A percentile compares a stretch with the other conserved stretches of the same genome.
Conservation (phyloP, 257 asterid species). For the Gardenia jasminoides region DNA sequence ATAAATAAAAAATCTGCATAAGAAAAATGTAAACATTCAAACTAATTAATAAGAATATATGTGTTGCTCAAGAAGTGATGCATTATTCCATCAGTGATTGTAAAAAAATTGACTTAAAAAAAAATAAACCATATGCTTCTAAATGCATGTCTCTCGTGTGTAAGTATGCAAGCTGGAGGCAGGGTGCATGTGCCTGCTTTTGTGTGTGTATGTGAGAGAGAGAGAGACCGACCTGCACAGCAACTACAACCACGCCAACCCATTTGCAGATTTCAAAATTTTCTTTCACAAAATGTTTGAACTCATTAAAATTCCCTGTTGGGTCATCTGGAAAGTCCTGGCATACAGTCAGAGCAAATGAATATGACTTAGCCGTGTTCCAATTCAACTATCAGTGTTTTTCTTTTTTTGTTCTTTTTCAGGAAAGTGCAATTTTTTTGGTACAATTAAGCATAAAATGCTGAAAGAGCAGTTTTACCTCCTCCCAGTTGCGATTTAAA, state of each 20-base stretch:
- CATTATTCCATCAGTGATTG: background rate
- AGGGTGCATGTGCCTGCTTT: background rate
- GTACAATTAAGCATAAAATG: background rate
- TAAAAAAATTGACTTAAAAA: background rate
- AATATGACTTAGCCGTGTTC: constrained; percentile 4
- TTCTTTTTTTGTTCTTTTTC: background rate
- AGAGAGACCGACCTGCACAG: constrained; percentile 63
- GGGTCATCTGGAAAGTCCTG: constrained; percentile 88
- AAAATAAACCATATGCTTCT: background rate
- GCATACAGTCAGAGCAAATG: constrained; percentile 15
- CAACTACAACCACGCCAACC: constrained; percentile 69
- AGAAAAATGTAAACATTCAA: background rate
- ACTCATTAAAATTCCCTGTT: constrained; percentile 66
- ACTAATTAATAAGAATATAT: background rate
- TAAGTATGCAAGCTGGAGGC: too few relatives aligned
- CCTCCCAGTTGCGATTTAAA: constrained; percentile 79
- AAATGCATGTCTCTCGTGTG: background rate
- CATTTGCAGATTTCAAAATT: constrained; percentile 81
- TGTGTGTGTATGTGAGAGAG: constrained; percentile 6
- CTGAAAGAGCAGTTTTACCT: constrained; percentile 40
- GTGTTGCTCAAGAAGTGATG: background rate
- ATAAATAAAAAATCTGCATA: background rate
- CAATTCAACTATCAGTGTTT: constrained; percentile 3
- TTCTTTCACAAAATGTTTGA: constrained; percentile 60
- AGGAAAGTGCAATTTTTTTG: background rate